Base-by-base conservation (phyloP, 225 moss, liverwort and hornwort species). In the Polytrichum formosum region DNA sequence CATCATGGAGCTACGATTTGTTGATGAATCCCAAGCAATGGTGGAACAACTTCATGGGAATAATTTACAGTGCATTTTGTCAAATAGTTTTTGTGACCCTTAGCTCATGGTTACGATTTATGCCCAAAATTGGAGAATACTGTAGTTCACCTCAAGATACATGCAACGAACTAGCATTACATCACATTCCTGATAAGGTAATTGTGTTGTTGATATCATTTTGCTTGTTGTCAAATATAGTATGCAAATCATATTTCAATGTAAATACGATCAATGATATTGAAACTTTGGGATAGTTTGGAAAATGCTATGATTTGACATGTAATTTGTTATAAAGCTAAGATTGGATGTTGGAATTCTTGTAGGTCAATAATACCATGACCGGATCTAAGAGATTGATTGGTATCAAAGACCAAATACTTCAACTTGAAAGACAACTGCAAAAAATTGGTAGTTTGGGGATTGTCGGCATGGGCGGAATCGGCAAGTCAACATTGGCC, bases 381-480 rank as follows among this genome's bases (percentile, higher is more conserved):
- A 25, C 10, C 9, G 26, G 26, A 63, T 28, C 63, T 27, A 21
- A 28, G 16, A 17, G 26, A 29, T 18, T 65, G 28, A 33, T 65
- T 65, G 28, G 30, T 29, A 18, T 18, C 6, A 20, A 29, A 29
- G 65, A 5, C 2, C 37, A 67, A 67, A 19, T 67, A n/a, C 20
- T 21, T 67, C 53, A 46, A n/a, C 2, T 35, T 0, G 26, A 65
- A 65, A 3, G 31, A 1, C 22, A 21, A 4, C 2, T 67, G 7
- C 7, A 67, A 37, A n/a, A 37, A 2, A 46, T 6, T 16, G 46
- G 9, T 18, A 53, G 18, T 29, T 29, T 53, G 20, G 67, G 67
- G 53, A 69, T 69, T 21, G 31, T 69, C 4, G 69, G 69, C 6
- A 69, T 69, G 69, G 69, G 69, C 2, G 69, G 69, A 55, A 69